Base-by-base conservation (phyloP, 2,329 filamentous ascomycete genomes). In the Myriosclerotinia duriaeana region DNA sequence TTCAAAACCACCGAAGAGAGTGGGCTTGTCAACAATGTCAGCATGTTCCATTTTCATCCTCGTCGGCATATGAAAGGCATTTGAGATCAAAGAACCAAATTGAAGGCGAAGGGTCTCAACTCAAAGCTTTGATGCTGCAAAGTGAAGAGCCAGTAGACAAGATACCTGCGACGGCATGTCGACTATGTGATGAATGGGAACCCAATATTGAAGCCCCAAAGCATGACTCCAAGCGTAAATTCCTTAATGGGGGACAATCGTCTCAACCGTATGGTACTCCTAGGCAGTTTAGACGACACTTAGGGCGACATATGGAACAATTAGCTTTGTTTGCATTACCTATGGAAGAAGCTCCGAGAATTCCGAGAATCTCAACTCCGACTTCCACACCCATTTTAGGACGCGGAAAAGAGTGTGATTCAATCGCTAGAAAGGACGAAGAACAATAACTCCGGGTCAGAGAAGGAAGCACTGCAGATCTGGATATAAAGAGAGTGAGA, bases 161-260 rank as follows among this genome's bases (percentile, higher is more conserved):
- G 14, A 69, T 77, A 40, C 55, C 69, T 5, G 58, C 72, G 1
- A 53, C 55, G 1, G 75, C 74, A 30, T 78, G 76, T 54, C 71
- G 65, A 5, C 73, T 77, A 20, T 77, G 76, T 46, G 71, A 77
- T 46, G 73, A 74, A 11, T 77, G 75, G 75, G 65, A 73, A 30
- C 52, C 38, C 3, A 59, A 54, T 15, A 34, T 74, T 4, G 38
- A 63, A 15, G 17, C 69, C 26, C 26, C 66, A 36, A 69, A 65
- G 12, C 59, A 68, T 8, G 64, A 68, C 22, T 46, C 58, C 8
- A 69, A 65, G 26, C 50, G 66, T 34, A 17, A 38, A 0, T 68
- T 69, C 14, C 38, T 71, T 11, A 65, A 71, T 40, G 38, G 61
- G 17, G 62, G 63, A 7, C 61, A 65, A 15, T 15, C 7, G 11